Conservation (phyloP, 768 basidiomycete genomes). For the Boletus subparvulus region DNA sequence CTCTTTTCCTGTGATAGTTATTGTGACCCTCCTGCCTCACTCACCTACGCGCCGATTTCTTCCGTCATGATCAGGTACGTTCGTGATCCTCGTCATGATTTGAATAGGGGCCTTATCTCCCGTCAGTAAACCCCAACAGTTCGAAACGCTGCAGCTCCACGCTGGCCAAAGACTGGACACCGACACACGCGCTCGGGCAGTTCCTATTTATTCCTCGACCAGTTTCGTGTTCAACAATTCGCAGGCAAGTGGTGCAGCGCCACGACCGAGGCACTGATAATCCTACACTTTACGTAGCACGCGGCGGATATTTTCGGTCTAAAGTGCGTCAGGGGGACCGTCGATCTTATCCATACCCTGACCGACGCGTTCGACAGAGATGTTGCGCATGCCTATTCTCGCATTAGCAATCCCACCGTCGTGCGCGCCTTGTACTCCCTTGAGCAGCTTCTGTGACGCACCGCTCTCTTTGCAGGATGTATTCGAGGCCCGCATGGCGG, state of each 20-base stretch:
- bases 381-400: slow-evolving; percentile 13
- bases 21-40: not conserved
- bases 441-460: not conserved
- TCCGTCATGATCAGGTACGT: slow-evolving; percentile 11
- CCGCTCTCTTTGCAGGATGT: slow-evolving; percentile 48
- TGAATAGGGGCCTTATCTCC: not conserved
- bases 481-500: slow-evolving; percentile 77
- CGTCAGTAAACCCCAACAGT: slow-evolving; percentile 39
- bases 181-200: slow-evolving; percentile 69
- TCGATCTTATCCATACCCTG: too few species aligned
- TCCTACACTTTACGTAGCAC: not conserved
- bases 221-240: slow-evolving; percentile 72
- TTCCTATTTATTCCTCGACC: slow-evolving; percentile 74
- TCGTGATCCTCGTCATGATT: not conserved
- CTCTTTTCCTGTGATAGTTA: not conserved
- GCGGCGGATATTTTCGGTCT: slow-evolving; percentile 15
- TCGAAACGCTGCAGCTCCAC: slow-evolving; percentile 80
- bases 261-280: too few species aligned
- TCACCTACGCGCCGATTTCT: not conserved
- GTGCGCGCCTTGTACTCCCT: slow-evolving; percentile 1
- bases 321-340: slow-evolving; percentile 1
- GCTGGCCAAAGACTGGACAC: slow-evolving; percentile 66
- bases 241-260: slow-evolving; percentile 35
- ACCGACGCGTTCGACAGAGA: slow-evolving; percentile 2
- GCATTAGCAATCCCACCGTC: slow-evolving; percentile 23